Evolutionary conservation across 2,329 filamentous ascomycete genomes (phyloP), one percentile per base, ranked within the genome.

Genomic region (Aspergillus fijiensis): DNA sequence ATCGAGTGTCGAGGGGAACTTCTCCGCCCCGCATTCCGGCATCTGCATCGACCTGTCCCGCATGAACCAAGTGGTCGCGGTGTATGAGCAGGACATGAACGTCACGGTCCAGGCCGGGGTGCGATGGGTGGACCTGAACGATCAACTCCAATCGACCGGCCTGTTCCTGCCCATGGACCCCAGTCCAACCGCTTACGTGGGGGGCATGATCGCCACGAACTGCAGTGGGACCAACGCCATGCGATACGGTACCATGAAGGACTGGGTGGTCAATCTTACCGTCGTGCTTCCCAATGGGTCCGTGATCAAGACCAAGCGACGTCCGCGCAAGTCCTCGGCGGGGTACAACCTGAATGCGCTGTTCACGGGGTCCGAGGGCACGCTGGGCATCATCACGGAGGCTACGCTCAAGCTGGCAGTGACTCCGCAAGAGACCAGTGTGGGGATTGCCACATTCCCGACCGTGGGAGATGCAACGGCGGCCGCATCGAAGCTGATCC

Each of bases 231-330:
- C 84, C 0, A 85, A 85, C 65, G 83, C 84, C 0, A 79, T 83
- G 57, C 78, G 87, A 56, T 90, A 90, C 67, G 88, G 88, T 0
- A 90, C 88, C 0, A 90, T 91, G 88, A 89, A 87, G 65, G 88
- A 91, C 63, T 90, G 87, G 81, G 88, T 91, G 1, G 77, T 91
- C 57, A 89, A 87, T 60, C 70, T 91, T 19, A 90, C 87, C 0
- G 87, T 90, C 0, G 88, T 91, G 0, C 79, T 91, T 49, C 84
- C 88, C 0, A 87, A 90, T 69, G 88, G 88, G 1, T 82, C 80
- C 0, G 74, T 89, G 19, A 85, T 91, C 73, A 90, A 89, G 69
- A 91, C 89, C 0, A 79, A 87, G 14, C 47, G 57, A 7, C 59
- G 62, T 12, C 61, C 61, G 48, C 52, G 0, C 83, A 90, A 90